Base-by-base conservation (phyloP, 495 filamentous ascomycete genomes). In the Aspergillus avenaceus region DNA sequence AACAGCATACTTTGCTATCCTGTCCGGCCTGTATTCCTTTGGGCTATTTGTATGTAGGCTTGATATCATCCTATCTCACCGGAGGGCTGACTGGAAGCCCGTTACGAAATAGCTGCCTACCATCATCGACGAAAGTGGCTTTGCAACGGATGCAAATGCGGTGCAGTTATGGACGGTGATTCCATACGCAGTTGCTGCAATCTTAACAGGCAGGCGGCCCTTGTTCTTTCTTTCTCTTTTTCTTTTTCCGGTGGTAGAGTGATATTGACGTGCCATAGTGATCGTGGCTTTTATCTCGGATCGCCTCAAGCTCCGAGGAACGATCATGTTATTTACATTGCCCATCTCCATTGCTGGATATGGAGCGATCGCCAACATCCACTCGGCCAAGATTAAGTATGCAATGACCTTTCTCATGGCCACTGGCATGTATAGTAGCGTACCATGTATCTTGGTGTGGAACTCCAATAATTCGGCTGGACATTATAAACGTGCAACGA, bases 151-250 rank as follows among this genome's bases (percentile, higher is more conserved):
- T 18, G 65, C 78, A 12, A 87, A 88, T 4, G 80, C 76, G 11
- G 82, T 88, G 0, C 90, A 97, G 58, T 76, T 96, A 3, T 81
- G 96, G 60, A 84, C 82, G 7, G 91, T 96, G 0, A 90, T 92
- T 36, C 90, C 90, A 0, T 96, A 97, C 58, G 90, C 85, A 18
- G 84, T 76, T 0, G 92, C 90, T 14, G 84, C 88, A 4, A 50
- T 90, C 0, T 55, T 92, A 4, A 96, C 91, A 85, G 45, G 72
- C 78, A 34, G 81, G 86, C 16, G 5, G 1, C 84, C 58, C 52
- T 67, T 23, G 83, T n/a, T n/a, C n/a, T n/a, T n/a, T 87, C 73
- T 69, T 85, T 12, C 59, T 86, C 23, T 16, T 1, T 16, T 44
- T 18, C 1, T 8, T 4, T 32, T 12, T 43, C 2, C 8, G 16